phyloP scores from a whole-genome alignment of 148 eudicot species.

The Rheum nobile region DNA sequence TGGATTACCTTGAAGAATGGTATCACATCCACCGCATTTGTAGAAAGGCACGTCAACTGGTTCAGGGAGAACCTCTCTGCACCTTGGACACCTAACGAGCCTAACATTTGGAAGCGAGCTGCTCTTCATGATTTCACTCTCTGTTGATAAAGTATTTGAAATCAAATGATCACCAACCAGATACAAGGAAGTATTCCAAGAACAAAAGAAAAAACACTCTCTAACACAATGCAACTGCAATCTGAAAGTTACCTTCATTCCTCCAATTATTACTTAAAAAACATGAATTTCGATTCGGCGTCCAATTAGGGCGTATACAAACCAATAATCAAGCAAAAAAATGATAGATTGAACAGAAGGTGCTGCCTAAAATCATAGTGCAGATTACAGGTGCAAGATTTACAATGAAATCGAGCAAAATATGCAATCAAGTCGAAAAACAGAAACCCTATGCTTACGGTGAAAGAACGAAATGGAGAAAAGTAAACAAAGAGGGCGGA shows the following conservation, averaged over 20 bases:
- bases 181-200: not conserved
- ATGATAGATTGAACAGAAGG: not conserved
- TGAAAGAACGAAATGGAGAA: not conserved
- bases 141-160: not conserved
- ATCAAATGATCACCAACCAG: not conserved
- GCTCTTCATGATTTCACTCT: conserved; percentile 23
- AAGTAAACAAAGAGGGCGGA: not conserved
- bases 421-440: not conserved
- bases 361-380: not conserved
- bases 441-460: not conserved
- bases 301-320: not conserved
- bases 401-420: not conserved
- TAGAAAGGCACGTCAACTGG: conserved; percentile 48
- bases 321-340: not conserved
- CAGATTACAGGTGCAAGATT: not conserved
- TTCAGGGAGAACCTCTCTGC: conserved; percentile 54
- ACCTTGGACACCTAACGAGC: conserved; percentile 68
- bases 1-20: conserved; percentile 56
- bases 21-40: conserved; percentile 69
- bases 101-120: conserved; percentile 29
- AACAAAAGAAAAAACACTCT: not conserved
- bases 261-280: not conserved
- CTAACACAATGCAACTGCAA: not conserved
- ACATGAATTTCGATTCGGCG: not conserved
- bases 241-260: not conserved